Conservation (phyloP, 495 filamentous ascomycete genomes). For the Tuber melanosporum region DNA sequence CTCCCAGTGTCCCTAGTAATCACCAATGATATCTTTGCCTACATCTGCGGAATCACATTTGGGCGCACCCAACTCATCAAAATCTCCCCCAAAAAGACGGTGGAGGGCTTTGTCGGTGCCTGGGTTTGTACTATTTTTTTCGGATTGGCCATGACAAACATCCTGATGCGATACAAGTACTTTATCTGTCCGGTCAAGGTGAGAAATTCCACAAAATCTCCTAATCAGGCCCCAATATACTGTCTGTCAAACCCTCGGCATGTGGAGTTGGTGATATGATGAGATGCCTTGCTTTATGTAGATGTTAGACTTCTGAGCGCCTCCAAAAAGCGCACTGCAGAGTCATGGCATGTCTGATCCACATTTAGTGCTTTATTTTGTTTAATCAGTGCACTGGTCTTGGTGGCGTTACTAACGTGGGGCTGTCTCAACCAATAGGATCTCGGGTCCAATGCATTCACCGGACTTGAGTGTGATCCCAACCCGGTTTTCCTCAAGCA, state of each 20-base stretch:
- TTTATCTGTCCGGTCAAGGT: conserved; percentile 96
- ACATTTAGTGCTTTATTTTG: neutral
- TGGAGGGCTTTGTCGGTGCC: conserved; percentile 94
- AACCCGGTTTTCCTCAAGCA: conserved; percentile 86
- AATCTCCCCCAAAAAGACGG: conserved; percentile 97
- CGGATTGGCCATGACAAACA: conserved; percentile 73
- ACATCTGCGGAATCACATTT: conserved; percentile 94
- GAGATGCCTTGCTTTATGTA: conserved; percentile 33
- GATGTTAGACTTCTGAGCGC: conserved; percentile 41
- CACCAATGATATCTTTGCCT: conserved; percentile 98
- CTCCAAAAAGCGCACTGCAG: conserved; percentile 22
- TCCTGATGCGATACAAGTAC: conserved; percentile 88
- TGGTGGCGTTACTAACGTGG: conserved; percentile 21
- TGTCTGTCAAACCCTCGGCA: neutral
- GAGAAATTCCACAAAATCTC: conserved; percentile 32
- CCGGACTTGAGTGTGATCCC: conserved; percentile 82
- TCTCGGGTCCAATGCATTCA: conserved; percentile 84
- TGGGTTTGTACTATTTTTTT: conserved; percentile 92
- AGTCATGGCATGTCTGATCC: conserved; percentile 29
- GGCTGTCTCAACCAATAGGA: conserved; percentile 49
- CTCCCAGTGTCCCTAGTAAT: conserved; percentile 91
- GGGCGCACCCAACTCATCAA: conserved; percentile 96
- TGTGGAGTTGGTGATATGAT: conserved; percentile 18
- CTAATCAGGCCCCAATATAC: neutral
- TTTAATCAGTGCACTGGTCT: neutral